Base-by-base conservation (phyloP, 2,329 filamentous ascomycete genomes). In the Aspergillus eucalypticola region DNA sequence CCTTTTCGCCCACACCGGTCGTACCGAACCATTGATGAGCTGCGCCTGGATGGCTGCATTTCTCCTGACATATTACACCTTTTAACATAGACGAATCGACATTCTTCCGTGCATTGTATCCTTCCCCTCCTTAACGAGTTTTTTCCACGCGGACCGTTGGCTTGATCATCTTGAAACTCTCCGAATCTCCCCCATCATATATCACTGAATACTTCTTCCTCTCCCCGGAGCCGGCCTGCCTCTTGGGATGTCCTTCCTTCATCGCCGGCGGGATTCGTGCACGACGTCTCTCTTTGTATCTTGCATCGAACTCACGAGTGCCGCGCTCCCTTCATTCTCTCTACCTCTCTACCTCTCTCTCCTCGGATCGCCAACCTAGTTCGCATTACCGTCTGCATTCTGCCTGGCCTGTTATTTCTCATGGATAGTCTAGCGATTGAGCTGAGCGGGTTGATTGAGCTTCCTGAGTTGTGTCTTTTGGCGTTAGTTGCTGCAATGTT, bases 371-470 rank as follows among this genome's bases (percentile, higher is more conserved):
- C 53, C 59, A 58, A 49, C 38, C 60, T 61, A 56, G 44, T 60
- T 58, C 32, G 46, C 56, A 48, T 55, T 63, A 52, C 60, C 51
- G 56, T 64, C 57, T 64, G 60, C 60, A 62, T 63, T 62, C 51
- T 65, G 60, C 55, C 49, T 56, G 57, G 54, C 61, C 56, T 62
- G 60, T 66, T 60, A 54, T 65, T 69, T 63, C 61, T 68, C 60
- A 68, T 68, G 68, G 65, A 69, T 66, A 68, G 63, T 70, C 62
- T 69, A 71, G 69, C 69, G 69, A 69, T 68, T 67, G 66, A 70
- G 66, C 59, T 70, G 62, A 70, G 67, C 67, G 69, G 67, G 64
- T 69, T 68, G 67, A 64, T 63, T 62, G 53, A 62, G 62, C 58
- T 67, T 63, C 56, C 59, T 67, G 62, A 66, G 62, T 54, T 57